A percentile compares a stretch with the other conserved stretches of the same genome.
Evolutionary conservation across 805 yeast species (phyloP).

Genomic region (Candida glaebosa): DNA sequence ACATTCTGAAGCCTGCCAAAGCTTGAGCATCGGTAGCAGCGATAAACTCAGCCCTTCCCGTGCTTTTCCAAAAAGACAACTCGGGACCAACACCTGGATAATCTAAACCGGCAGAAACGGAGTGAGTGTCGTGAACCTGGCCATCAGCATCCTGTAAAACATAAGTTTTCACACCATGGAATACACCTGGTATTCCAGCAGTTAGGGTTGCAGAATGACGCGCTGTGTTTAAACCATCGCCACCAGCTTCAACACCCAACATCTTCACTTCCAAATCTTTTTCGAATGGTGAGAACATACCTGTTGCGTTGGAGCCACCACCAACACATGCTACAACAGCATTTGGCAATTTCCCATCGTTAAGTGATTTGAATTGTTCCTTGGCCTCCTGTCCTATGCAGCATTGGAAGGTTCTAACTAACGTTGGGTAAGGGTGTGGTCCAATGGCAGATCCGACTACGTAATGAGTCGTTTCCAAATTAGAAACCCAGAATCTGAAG

Average conservation of each 20-base stretch:
- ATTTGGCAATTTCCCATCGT: constrained; percentile 83
- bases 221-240: constrained; percentile 89
- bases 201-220: constrained; percentile 92
- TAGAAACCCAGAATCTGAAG: constrained; percentile 90
- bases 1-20: constrained; percentile 78
- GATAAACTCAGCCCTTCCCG: constrained; percentile 85
- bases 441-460: constrained; percentile 98
- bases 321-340: constrained; percentile 98
- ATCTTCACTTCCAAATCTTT: constrained; percentile 70
- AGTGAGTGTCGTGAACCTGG: constrained; percentile 96
- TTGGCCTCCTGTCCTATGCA: constrained; percentile 95
- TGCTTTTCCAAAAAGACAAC: constrained; percentile 89
- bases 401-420: constrained; percentile 97
- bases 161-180: constrained; percentile 96
- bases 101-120: constrained; percentile 97
- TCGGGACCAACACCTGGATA: constrained; percentile 99
- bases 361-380: constrained; percentile 77
- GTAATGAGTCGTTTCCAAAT: constrained; percentile 83
- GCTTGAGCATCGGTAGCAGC: constrained; percentile 98
- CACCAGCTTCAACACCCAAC: constrained; percentile 98
- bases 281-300: constrained; percentile 93
- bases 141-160: constrained; percentile 91
- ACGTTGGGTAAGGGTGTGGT: constrained; percentile 98
- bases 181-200: constrained; percentile 95
- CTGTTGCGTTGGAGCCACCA: constrained; percentile 97